Evolutionary conservation across 2,329 filamentous ascomycete genomes (phyloP).

Genomic region (Colletotrichum aenigma): DNA sequence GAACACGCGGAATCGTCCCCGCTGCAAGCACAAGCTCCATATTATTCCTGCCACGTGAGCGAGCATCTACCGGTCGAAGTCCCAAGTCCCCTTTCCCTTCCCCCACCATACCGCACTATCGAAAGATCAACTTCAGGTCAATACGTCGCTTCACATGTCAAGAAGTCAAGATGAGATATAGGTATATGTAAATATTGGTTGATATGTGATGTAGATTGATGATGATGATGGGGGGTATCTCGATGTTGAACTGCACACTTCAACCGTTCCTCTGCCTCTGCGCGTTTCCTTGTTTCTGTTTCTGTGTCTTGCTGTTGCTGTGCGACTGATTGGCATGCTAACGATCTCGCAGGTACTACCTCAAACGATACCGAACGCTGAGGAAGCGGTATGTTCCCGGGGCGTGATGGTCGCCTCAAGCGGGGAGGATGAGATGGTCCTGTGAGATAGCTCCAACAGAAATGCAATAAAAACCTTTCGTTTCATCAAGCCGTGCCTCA

Average conservation of each 20-base stretch:
- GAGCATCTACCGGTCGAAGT: neutral
- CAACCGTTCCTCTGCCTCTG: neutral
- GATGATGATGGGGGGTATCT: slow-evolving; percentile 11
- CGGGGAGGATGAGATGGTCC: neutral
- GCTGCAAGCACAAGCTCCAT: neutral
- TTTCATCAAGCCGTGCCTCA: slow-evolving; percentile 3
- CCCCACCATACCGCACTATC: neutral
- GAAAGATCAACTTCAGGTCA: neutral
- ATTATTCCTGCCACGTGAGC: neutral
- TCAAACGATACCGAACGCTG: slow-evolving; percentile 88
- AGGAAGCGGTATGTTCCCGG: slow-evolving; percentile 72
- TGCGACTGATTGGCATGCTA: neutral
- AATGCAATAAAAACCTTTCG: slow-evolving; percentile 7
- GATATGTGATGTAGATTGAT: neutral
- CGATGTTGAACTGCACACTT: slow-evolving; percentile 10
- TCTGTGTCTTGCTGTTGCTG: neutral
- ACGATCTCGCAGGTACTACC: slow-evolving; percentile 71
- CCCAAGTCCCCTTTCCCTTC: neutral
- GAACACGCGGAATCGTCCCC: neutral
- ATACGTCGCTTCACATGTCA: neutral
- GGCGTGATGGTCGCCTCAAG: neutral
- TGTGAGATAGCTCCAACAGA: neutral
- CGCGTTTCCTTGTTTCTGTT: neutral
- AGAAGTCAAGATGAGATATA: neutral
- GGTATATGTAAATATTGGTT: neutral